Percentiles rank a stretch among this genome's conserved stretches.
These are phyloP conservation scores for Glonium stellatum DNA, from an alignment of 495 filamentous ascomycete genomes.

Conservation along the genomic window DNA sequence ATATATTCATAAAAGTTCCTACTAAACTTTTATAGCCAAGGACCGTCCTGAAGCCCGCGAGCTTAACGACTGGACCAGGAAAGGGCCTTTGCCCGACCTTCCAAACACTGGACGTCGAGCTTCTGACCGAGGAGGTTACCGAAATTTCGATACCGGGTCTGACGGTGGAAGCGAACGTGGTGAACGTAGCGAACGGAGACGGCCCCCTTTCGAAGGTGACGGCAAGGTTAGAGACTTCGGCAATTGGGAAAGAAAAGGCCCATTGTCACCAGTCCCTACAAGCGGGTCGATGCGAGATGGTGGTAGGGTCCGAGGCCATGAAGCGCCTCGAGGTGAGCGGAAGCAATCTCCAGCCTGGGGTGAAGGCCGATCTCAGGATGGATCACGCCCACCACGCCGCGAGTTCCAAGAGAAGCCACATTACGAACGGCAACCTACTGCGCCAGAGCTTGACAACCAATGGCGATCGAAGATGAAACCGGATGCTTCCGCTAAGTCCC, in stretches of 20 bases:
- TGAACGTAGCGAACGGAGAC: constrained; percentile 31
- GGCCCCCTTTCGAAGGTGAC: constrained; percentile 52
- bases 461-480: constrained; percentile 82
- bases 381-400: constrained; percentile 72
- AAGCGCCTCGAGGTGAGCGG: constrained; percentile 51
- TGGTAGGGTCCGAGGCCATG: constrained; percentile 60
- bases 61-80: constrained; percentile 78
- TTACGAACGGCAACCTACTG: constrained; percentile 65
- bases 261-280: constrained; percentile 64
- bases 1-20: constrained; percentile 8
- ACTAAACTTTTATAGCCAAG: constrained; percentile 57
- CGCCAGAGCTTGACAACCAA: constrained; percentile 78
- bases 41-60: constrained; percentile 59
- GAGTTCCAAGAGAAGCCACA: constrained; percentile 63
- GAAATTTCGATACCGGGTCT: constrained; percentile 36
- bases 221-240: constrained; percentile 79
- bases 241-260: constrained; percentile 95
- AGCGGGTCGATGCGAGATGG: constrained; percentile 56
- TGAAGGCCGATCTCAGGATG: constrained; percentile 71
- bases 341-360: constrained; percentile 77
- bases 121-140: constrained; percentile 37
- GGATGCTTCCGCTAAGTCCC: constrained; percentile 49
- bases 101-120: constrained; percentile 46
- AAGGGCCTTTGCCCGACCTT: constrained; percentile 76
- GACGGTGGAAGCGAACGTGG: constrained; percentile 47